Evolutionary conservation across 768 basidiomycete genomes (phyloP).

Genomic region (Lentinus tigrinus): DNA sequence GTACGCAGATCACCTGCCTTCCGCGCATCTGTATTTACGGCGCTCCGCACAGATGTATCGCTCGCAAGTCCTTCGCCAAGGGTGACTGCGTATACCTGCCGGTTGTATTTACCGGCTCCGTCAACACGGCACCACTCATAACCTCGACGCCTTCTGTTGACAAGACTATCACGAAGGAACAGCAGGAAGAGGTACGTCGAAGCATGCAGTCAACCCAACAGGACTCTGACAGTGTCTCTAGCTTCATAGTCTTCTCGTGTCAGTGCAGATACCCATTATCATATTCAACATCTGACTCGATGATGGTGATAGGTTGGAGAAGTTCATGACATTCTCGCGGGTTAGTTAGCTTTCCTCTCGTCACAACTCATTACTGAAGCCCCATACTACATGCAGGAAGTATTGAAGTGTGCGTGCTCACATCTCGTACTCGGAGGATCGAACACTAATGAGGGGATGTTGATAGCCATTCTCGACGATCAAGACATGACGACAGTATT

Average conservation of each 20-base stretch:
- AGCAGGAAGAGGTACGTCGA: constrained; percentile 43
- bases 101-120: constrained; percentile 46
- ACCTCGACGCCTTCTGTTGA: constrained; percentile 21
- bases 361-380: too few species aligned
- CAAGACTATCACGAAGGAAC: constrained; percentile 38
- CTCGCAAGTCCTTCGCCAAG: constrained; percentile 34
- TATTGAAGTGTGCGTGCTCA: constrained; percentile 34
- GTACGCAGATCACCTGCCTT: constrained; percentile 28
- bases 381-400: constrained; percentile 17
- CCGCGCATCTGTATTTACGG: background rate
- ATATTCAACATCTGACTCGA: too few species aligned
- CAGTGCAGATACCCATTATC: too few species aligned
- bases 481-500: constrained; percentile 39
- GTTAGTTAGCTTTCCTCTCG: constrained; percentile 4
- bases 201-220: background rate
- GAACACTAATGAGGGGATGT: too few species aligned
- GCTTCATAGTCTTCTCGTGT: constrained; percentile 65
- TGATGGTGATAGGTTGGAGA: constrained; percentile 23
- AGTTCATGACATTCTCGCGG: constrained; percentile 31
- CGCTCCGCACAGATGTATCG: constrained; percentile 40
- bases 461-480: constrained; percentile 50
- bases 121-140: background rate
- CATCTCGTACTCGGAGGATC: background rate
- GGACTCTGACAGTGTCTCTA: constrained; percentile 19
- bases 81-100: constrained; percentile 40